A percentile compares a stretch with the other conserved stretches of the same genome.
Conservation (phyloP, 2,329 filamentous ascomycete genomes). For the Hypocreales sp. region DNA sequence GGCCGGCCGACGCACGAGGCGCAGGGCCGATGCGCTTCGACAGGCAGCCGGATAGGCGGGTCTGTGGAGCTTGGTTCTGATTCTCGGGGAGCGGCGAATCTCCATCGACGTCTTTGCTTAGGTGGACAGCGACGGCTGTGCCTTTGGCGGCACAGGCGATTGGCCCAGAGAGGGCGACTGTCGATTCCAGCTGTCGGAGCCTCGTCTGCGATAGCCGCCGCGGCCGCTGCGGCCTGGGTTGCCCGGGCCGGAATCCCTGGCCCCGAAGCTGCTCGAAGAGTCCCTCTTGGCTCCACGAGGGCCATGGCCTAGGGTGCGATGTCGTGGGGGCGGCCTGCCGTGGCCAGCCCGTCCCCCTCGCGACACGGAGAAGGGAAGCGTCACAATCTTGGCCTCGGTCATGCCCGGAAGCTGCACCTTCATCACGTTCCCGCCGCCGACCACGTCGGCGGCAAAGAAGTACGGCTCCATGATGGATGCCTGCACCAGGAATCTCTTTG, state of each 20-base stretch:
- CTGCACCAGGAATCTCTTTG: slow-evolving; percentile 31
- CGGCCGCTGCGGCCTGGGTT: slow-evolving; percentile 17
- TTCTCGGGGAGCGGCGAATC: not conserved
- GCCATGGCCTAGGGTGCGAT: slow-evolving; percentile 14
- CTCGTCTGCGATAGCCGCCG: slow-evolving; percentile 22
- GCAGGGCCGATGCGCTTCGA: no score
- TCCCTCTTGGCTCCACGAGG: slow-evolving; percentile 18
- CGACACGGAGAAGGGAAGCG: slow-evolving; percentile 18
- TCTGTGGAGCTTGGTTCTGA: not conserved
- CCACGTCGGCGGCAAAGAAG: slow-evolving; percentile 16
- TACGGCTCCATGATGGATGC: slow-evolving; percentile 18
- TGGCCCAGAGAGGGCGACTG: slow-evolving; percentile 5
- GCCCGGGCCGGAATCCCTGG: slow-evolving; percentile 7
- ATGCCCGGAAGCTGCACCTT: slow-evolving; percentile 27
- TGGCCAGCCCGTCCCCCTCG: slow-evolving; percentile 15
- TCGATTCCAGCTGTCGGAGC: slow-evolving; percentile 26
- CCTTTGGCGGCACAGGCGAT: slow-evolving; percentile 4
- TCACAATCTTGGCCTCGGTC: slow-evolving; percentile 20
- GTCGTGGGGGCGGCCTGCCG: slow-evolving; percentile 11
- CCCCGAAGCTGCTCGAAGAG: slow-evolving; percentile 11
- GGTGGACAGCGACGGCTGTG: slow-evolving; percentile 10
- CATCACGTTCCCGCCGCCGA: slow-evolving; percentile 19
- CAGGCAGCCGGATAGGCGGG: not conserved
- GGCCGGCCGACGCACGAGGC: no score
- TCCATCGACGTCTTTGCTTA: slow-evolving; percentile 3